Percentiles rank a stretch among this genome's conserved stretches.
These are phyloP conservation scores for Cryptosporidium felis DNA, from an alignment of 169 alveolate species.

Conservation along the genomic window DNA sequence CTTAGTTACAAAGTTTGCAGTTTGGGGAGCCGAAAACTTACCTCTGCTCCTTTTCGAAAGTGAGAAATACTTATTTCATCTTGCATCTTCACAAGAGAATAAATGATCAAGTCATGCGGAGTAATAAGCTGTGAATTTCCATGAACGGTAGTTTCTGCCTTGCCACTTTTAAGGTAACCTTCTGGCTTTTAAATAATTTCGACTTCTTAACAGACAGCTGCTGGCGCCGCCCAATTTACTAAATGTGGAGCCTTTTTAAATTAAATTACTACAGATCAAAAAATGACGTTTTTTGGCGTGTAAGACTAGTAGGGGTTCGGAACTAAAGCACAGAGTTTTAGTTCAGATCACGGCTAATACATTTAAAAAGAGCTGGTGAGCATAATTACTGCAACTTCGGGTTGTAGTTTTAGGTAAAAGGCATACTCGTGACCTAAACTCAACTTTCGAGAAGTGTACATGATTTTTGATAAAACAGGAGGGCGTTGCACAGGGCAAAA, in stretches of 20 bases:
- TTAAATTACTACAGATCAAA: not conserved
- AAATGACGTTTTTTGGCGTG: too few relatives aligned
- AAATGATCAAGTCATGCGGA: not conserved
- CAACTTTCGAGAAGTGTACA: too few relatives aligned
- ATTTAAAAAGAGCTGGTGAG: too few relatives aligned
- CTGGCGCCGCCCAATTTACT: conserved; percentile 15
- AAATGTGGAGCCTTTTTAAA: not conserved
- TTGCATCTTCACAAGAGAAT: conserved; percentile 10
- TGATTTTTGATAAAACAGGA: too few relatives aligned
- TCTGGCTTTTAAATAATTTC: not conserved
- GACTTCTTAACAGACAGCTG: too few relatives aligned
- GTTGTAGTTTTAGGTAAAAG: too few relatives aligned
- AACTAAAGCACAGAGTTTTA: too few relatives aligned
- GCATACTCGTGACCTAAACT: too few relatives aligned
- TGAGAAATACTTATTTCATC: conserved; percentile 51
- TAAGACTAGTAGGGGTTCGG: too few relatives aligned
- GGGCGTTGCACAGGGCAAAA: too few relatives aligned
- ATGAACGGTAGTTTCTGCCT: not conserved
- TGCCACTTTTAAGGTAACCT: not conserved
- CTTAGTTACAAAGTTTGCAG: not conserved
- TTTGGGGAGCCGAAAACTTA: not conserved
- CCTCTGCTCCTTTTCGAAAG: conserved; percentile 61
- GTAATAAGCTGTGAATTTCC: not conserved
- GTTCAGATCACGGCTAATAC: too few relatives aligned
- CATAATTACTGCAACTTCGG: too few relatives aligned